Base-by-base conservation (phyloP, 441 rosid genomes). In the Syzygium syzygioides region DNA sequence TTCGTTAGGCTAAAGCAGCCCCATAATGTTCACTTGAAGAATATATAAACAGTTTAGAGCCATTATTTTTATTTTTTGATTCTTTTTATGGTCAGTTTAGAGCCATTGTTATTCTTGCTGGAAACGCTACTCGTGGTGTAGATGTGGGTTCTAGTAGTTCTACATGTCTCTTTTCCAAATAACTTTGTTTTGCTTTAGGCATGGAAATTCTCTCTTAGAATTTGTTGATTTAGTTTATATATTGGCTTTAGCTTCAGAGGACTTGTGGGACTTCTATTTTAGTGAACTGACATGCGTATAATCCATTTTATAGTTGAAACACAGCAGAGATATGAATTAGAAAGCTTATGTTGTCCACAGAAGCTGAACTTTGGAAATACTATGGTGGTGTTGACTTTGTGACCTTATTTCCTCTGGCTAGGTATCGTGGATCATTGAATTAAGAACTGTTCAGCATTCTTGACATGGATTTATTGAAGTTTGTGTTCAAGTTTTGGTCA, bases 341-440 rank as follows among this genome's bases (percentile, higher is more conserved):
- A 56, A 85, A 28, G 18, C 26, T 85, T n/a, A 85, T 55, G 64
- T 37, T 85, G 50, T 56, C 64, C 28, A 23, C 3, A 20, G 80
- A 34, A 37, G 50, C 80, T 71, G 50, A 71, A 37, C 80, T 37
- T 20, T 71, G 80, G 50, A 71, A 71, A 34, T 71, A 11, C 28
- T 71, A 11, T 71, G 34, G n/a, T 68, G 62, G 85, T 14, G 52
- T 87, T 56, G 55, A 56, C 28, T 60, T 18, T 11, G 48, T 85
- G 86, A 48, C 59, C 52, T 53, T 76, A 26, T 87, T 85, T 88
- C 89, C 85, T 80, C 64, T 89, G 90, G 86, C 89, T 94, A 97
- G 99, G 95, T 98, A 99, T 55, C 99, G 97, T 88, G 98, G 99
- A 95, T 97, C 99, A 66, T 89, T 98, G 91, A 98, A 98, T 92